These are phyloP conservation scores for Wallacemonas collosoma DNA, from an alignment of 208 protist species.

Conservation along the genomic window DNA sequence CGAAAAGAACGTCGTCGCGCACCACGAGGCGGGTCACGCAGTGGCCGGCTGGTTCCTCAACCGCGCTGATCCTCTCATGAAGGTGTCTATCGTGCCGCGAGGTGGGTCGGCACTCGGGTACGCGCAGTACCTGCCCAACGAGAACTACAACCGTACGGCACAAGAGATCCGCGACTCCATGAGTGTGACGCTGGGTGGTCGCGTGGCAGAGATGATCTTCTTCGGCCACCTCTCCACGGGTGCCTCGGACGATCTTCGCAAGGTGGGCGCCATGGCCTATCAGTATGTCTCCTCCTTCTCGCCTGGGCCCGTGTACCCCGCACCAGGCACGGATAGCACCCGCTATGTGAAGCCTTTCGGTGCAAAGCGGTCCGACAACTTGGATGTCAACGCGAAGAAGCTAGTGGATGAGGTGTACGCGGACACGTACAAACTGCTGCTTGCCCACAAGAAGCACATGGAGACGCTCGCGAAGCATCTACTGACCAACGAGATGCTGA, in stretches of 20 bases:
- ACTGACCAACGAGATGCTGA: conserved; percentile 82
- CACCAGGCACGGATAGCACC: conserved; percentile 58
- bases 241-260: conserved; percentile 95
- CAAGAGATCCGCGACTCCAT: conserved; percentile 95
- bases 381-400: conserved; percentile 88
- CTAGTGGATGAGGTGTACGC: conserved; percentile 86
- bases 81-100: conserved; percentile 98
- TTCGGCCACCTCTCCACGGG: conserved; percentile 95
- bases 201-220: conserved; percentile 92
- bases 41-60: conserved; percentile 97
- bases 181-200: conserved; percentile 94
- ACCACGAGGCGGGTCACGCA: conserved; percentile 99
- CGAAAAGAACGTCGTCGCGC: conserved; percentile 95
- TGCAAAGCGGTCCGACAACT: conserved; percentile 67
- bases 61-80: conserved; percentile 96
- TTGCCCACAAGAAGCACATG: conserved; percentile 77
- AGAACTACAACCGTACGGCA: conserved; percentile 90
- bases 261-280: conserved; percentile 95
- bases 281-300: conserved; percentile 83
- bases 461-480: conserved; percentile 87
- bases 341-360: conserved; percentile 91
- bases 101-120: conserved; percentile 95
- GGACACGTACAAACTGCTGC: conserved; percentile 64
- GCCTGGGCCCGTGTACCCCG: conserved; percentile 66
- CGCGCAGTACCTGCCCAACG: conserved; percentile 97